Conservation (phyloP, 768 basidiomycete species). For the Hemileccinum rubropunctum region DNA sequence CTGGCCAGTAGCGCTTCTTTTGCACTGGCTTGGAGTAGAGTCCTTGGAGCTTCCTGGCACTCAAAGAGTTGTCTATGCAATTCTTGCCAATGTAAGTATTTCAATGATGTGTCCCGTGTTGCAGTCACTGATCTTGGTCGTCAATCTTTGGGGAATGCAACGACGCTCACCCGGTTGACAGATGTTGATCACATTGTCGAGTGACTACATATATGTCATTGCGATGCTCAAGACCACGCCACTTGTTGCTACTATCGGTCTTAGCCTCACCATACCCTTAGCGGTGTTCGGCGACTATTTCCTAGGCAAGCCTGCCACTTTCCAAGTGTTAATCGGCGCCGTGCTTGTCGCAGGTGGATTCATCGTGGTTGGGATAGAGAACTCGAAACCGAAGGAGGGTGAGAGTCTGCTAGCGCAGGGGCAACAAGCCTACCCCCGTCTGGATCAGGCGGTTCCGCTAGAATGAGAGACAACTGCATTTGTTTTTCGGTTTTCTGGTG, state of each 20-base stretch:
- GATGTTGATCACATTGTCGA: constrained; percentile 82
- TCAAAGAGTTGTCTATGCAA: constrained; percentile 43
- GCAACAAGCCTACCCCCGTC: constrained; percentile 1
- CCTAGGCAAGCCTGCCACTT: constrained; percentile 53
- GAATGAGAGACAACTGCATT: constrained; percentile 4
- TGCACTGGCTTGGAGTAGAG: constrained; percentile 74
- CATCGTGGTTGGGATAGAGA: constrained; percentile 63
- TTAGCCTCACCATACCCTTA: constrained; percentile 91
- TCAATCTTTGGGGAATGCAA: neutral
- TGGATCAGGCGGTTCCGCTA: constrained; percentile 5
- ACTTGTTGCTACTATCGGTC: constrained; percentile 86
- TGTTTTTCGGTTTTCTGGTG: neutral
- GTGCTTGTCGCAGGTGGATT: constrained; percentile 75
- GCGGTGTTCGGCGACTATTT: constrained; percentile 82
- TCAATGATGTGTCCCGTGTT: neutral
- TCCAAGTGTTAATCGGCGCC: constrained; percentile 71
- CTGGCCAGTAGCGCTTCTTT: constrained; percentile 75
- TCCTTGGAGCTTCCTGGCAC: constrained; percentile 67
- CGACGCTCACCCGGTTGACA: constrained; percentile 29
- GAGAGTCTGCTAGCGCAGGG: constrained; percentile 1
- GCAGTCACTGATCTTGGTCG: neutral
- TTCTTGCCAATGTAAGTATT: constrained; percentile 54
- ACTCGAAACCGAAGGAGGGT: constrained; percentile 41
- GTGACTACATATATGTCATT: constrained; percentile 82
- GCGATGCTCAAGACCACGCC: constrained; percentile 98